Evolutionary conservation across 768 basidiomycete species (phyloP).

Genomic region (Collybia sordida): DNA sequence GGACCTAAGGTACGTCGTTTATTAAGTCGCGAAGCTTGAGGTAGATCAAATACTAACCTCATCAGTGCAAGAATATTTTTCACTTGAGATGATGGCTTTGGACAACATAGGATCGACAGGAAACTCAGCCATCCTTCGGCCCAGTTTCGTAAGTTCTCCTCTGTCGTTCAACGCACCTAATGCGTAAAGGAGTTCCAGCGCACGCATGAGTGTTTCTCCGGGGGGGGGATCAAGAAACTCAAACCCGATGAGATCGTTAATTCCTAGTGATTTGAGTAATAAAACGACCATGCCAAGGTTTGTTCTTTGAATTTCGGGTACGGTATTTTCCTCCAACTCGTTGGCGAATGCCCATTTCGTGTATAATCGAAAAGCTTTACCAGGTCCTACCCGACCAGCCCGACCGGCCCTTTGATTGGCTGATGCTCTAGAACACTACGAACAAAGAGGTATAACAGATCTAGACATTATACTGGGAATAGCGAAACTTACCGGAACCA

Average conservation of each 20-base stretch:
- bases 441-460: neutral
- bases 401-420: slow-evolving; percentile 97
- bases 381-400: slow-evolving; percentile 96
- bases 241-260: slow-evolving; percentile 97
- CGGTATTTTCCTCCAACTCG: slow-evolving; percentile 94
- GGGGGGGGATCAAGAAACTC: slow-evolving; percentile 99
- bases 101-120: slow-evolving; percentile 98
- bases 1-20: slow-evolving; percentile 49
- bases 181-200: slow-evolving; percentile 91
- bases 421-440: slow-evolving; percentile 92
- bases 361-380: slow-evolving; percentile 97
- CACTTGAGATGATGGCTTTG: slow-evolving; percentile 94
- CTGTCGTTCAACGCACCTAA: slow-evolving; percentile 94
- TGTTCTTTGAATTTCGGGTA: slow-evolving; percentile 98
- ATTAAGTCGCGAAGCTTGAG: neutral
- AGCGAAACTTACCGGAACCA: slow-evolving; percentile 77
- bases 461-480: neutral
- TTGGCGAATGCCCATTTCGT: slow-evolving; percentile 98
- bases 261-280: slow-evolving; percentile 92
- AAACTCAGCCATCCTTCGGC: slow-evolving; percentile 97
- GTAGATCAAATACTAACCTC: slow-evolving; percentile 56
- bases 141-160: slow-evolving; percentile 96
- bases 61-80: slow-evolving; percentile 91
- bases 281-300: slow-evolving; percentile 96
- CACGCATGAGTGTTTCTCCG: slow-evolving; percentile 95